Base-by-base conservation (phyloP, 2,329 filamentous ascomycete genomes). In the Elsinoe ampelina region DNA sequence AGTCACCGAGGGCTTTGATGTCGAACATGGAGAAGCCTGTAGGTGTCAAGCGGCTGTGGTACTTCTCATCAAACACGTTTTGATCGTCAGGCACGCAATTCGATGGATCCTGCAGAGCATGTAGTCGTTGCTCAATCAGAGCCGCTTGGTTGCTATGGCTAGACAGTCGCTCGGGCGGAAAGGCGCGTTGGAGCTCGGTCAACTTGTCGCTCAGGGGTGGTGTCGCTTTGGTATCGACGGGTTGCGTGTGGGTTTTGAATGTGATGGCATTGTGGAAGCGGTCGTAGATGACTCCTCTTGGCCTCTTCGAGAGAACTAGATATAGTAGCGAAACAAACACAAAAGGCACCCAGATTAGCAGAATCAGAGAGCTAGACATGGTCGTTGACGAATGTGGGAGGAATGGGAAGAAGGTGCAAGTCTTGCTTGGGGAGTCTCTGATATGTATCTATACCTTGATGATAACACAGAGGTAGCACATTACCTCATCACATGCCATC, bases 11-110 rank as follows among this genome's bases (percentile, higher is more conserved):
- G 0, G 78, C 77, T 56, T 79, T 79, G 60, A 95, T 77, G 57
- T 95, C 87, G 1, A 77, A 76, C 0, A 84, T 75, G 0, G 85
- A 85, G 64, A 91, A 85, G 1, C 85, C 87, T 41, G 80, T 89
- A 1, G 81, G 81, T 1, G 82, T 83, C 35, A 59, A 48, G 51
- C 64, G 60, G n/a, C 63, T 57, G 3, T 50, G 32, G 36, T 61
- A 48, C 2, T 59, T 51, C 1, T 61, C 56, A 4, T 61, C 65
- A 15, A 66, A 59, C 26, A 61, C 48, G 2, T 61, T 60, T 13
- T 56, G 45, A n/a, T 62, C 61, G 42, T 64, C 59, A 5, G 68
- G 66, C 3, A 64, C 54, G 11, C 60, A 30, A 19, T 34, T 59
- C 62, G 45, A 48, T 56, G 43, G 64, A 20, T 56, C 30, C n/a